Evolutionary conservation across 495 filamentous ascomycete species (phyloP).

Genomic region (Talaromyces borbonicus): DNA sequence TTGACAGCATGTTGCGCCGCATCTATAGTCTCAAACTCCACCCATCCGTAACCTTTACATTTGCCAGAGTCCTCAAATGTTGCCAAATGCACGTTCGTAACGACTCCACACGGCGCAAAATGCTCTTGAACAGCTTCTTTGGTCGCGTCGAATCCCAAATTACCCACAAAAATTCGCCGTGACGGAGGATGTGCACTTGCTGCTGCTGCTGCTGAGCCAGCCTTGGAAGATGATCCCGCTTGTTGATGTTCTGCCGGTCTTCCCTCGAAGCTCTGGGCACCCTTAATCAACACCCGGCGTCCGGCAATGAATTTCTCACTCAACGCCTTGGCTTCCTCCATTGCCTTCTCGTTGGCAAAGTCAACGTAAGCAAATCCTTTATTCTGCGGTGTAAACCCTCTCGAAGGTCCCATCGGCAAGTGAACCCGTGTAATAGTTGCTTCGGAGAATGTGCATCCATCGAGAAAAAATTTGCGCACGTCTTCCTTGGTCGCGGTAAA

Average conservation of each 20-base stretch:
- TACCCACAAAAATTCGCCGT: conserved; percentile 83
- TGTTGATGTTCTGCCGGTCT: conserved; percentile 52
- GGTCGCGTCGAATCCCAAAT: conserved; percentile 76
- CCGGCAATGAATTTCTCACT: conserved; percentile 69
- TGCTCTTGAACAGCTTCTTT: conserved; percentile 70
- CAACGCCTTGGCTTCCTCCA: conserved; percentile 61
- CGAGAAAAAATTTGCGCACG: conserved; percentile 66
- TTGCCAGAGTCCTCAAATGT: conserved; percentile 96
- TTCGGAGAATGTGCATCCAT: conserved; percentile 54
- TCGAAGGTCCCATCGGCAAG: conserved; percentile 49
- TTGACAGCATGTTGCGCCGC: conserved; percentile 69
- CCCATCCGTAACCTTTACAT: conserved; percentile 95
- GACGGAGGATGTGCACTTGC: conserved; percentile 50
- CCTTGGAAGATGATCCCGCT: conserved; percentile 15
- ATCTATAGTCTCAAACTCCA: conserved; percentile 73
- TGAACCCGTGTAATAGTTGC: conserved; percentile 71
- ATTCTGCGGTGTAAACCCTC: conserved; percentile 49
- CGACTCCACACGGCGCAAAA: conserved; percentile 70
- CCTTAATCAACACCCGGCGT: conserved; percentile 82
- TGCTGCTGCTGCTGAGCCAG: conserved; percentile 20
- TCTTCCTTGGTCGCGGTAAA: conserved; percentile 66
- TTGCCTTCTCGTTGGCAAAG: conserved; percentile 58
- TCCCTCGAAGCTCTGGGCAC: conserved; percentile 75
- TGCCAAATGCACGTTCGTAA: conserved; percentile 72
- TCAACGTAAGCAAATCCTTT: conserved; percentile 96